These are phyloP conservation scores for Beta corolliflora DNA, from an alignment of 179 eudicot genomes.

Conservation along the genomic window DNA sequence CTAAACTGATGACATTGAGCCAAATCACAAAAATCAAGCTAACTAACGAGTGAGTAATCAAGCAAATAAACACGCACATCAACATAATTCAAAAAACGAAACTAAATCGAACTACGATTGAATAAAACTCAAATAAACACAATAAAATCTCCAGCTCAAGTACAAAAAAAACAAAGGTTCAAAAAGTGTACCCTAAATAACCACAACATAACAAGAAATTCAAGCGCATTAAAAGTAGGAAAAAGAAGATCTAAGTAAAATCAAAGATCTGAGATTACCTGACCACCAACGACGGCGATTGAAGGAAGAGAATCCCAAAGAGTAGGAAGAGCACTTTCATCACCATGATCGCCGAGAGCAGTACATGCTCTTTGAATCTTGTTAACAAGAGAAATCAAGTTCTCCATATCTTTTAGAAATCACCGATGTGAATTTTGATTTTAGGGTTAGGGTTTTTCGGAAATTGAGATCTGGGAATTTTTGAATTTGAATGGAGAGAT, in stretches of 20 bases:
- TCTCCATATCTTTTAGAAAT: conserved; percentile 57
- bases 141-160: not conserved
- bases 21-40: not conserved
- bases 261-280: conserved; percentile 47
- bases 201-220: not conserved
- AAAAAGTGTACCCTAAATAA: not conserved
- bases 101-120: not conserved
- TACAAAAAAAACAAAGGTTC: not conserved
- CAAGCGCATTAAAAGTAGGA: not conserved
- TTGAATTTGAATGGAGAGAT: conserved; percentile 27
- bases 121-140: not conserved
- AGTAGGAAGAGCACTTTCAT: conserved; percentile 86
- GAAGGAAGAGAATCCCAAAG: conserved; percentile 98
- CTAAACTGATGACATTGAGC: not conserved
- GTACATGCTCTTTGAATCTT: conserved; percentile 95
- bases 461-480: conserved; percentile 17
- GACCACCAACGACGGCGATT: conserved; percentile 98
- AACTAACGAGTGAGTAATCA: not conserved
- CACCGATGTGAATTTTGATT: not conserved
- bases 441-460: conserved; percentile 22
- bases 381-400: conserved; percentile 70
- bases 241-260: conserved; percentile 4
- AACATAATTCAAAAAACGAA: not conserved
- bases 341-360: conserved; percentile 93
- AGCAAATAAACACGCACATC: not conserved